Evolutionary conservation across 352 stramenopile genomes (phyloP).

Genomic region (Plasmopara halstedii): DNA sequence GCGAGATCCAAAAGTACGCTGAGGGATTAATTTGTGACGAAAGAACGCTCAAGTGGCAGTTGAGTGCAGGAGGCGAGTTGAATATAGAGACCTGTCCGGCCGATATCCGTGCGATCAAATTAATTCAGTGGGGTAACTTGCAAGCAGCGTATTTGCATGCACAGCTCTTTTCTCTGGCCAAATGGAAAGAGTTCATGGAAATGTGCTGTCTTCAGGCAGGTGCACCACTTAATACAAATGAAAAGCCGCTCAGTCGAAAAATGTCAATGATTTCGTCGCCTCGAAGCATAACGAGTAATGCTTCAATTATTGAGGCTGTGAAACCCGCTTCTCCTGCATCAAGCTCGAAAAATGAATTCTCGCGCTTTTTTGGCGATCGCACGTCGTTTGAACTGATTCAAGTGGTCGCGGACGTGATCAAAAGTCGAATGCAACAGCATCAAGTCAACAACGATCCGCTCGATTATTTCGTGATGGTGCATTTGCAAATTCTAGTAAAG

Average conservation of each 20-base stretch:
- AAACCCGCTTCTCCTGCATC: slow-evolving; percentile 2
- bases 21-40: slow-evolving; percentile 24
- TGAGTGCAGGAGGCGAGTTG: slow-evolving; percentile 16
- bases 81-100: slow-evolving; percentile 15
- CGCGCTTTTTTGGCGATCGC: slow-evolving; percentile 52
- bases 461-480: slow-evolving; percentile 42
- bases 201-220: slow-evolving; percentile 42
- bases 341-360: slow-evolving; percentile 6
- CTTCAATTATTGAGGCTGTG: slow-evolving; percentile 1
- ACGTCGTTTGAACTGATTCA: slow-evolving; percentile 68
- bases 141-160: slow-evolving; percentile 44
- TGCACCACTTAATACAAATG: slow-evolving; percentile 1
- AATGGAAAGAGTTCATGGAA: slow-evolving; percentile 74
- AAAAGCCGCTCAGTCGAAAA: slow-evolving; percentile 36
- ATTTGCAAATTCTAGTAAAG: slow-evolving; percentile 42
- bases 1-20: slow-evolving; percentile 17
- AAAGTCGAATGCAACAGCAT: slow-evolving; percentile 24
- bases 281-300: slow-evolving; percentile 12
- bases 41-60: slow-evolving; percentile 24
- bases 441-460: slow-evolving; percentile 26
- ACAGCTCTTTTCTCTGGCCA: slow-evolving; percentile 39
- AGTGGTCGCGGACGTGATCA: slow-evolving; percentile 46
- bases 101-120: slow-evolving; percentile 28
- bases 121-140: slow-evolving; percentile 47
- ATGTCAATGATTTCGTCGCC: slow-evolving; percentile 69